phyloP scores from a whole-genome alignment of 345 rosid genomes.

The Hibiscus mutabilis region DNA sequence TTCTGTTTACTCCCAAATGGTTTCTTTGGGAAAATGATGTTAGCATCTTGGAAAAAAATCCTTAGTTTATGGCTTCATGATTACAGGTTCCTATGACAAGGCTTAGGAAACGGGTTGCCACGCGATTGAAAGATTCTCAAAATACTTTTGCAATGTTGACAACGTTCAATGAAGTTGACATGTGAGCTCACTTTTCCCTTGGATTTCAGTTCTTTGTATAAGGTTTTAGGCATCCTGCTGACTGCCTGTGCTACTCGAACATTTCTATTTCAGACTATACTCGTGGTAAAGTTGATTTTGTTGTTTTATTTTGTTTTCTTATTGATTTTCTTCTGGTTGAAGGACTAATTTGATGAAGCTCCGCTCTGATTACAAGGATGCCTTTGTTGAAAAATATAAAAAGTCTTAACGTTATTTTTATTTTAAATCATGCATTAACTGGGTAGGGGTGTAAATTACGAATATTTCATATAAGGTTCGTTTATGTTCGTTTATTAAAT shows the following conservation, averaged over 20 bases:
- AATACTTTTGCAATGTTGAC: slow-evolving; percentile 94
- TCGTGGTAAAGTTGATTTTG: background rate
- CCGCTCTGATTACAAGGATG: slow-evolving; percentile 94
- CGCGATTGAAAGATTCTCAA: slow-evolving; percentile 92
- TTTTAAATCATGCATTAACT: too few species aligned
- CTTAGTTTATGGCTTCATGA: background rate
- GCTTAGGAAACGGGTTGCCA: slow-evolving; percentile 90
- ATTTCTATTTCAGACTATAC: background rate
- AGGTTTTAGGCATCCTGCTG: background rate
- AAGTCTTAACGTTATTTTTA: too few species aligned
- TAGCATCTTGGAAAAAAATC: background rate
- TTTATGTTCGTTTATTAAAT: too few species aligned
- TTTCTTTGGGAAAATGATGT: background rate
- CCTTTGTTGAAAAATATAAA: slow-evolving; percentile 12
- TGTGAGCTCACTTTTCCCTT: slow-evolving; percentile 32
- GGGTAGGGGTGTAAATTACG: too few species aligned
- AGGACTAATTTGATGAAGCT: slow-evolving; percentile 99
- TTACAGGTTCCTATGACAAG: slow-evolving; percentile 97
- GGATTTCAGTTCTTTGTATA: background rate
- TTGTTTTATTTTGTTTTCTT: background rate
- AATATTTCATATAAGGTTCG: too few species aligned
- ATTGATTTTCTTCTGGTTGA: slow-evolving; percentile 11
- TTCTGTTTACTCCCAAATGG: background rate
- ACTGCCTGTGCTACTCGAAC: background rate
- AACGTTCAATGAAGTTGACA: slow-evolving; percentile 98